phyloP scores from a whole-genome alignment of 2,329 filamentous ascomycete species.

The Leptographium galeiforme region DNA sequence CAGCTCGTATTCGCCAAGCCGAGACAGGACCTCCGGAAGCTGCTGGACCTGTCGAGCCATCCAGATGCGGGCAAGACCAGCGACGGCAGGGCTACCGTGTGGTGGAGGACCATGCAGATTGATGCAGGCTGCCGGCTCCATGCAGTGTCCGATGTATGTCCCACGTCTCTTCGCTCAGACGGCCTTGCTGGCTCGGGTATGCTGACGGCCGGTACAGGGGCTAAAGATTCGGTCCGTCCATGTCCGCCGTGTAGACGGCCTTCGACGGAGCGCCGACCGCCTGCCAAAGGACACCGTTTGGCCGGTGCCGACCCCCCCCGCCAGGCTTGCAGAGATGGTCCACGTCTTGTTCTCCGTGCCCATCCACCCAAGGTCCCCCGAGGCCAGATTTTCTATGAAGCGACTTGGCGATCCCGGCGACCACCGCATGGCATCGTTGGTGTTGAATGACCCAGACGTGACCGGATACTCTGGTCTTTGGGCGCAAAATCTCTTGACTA shows the following conservation, averaged over 20 bases:
- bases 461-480: background rate
- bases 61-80: background rate
- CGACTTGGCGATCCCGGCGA: too few relatives aligned
- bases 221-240: background rate
- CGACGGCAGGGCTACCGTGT: background rate
- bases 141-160: background rate
- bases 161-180: background rate
- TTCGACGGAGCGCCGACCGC: background rate
- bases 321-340: background rate
- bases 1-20: background rate
- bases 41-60: background rate
- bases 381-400: too few relatives aligned
- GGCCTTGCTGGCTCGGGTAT: background rate
- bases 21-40: background rate
- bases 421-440: background rate
- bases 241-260: background rate
- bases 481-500: background rate
- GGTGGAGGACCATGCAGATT: background rate
- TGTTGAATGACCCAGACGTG: background rate
- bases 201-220: background rate
- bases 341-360: too few relatives aligned
- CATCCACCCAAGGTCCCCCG: too few relatives aligned
- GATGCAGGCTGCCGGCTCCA: background rate
- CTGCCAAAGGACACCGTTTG: background rate
- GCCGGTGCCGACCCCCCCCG: background rate